phyloP scores from a whole-genome alignment of 768 basidiomycete genomes.

The Pisolithus marmoratus region DNA sequence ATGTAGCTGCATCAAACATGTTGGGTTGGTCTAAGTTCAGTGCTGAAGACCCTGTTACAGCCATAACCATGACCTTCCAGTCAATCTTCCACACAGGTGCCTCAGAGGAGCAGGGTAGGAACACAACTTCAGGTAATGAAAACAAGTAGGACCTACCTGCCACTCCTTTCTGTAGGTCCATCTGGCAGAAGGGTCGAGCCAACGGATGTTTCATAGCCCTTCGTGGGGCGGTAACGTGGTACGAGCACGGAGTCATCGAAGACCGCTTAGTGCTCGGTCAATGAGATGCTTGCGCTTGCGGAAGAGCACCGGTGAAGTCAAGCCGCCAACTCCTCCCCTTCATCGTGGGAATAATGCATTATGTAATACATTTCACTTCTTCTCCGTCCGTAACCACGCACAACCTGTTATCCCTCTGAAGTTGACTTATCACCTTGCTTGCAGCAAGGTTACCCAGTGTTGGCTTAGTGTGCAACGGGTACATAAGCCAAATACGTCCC shows the following conservation, averaged over 20 bases:
- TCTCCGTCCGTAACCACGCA: no score
- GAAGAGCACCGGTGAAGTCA: background rate
- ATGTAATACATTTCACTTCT: no score
- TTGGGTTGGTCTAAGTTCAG: slow-evolving; percentile 40
- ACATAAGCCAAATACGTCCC: no score
- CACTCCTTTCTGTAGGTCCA: slow-evolving; percentile 58
- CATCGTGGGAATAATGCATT: no score
- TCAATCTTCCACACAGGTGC: slow-evolving; percentile 50
- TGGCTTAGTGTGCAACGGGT: no score
- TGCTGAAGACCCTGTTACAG: slow-evolving; percentile 51
- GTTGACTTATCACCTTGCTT: no score
- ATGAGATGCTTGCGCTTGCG: background rate
- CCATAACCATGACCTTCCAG: slow-evolving; percentile 55
- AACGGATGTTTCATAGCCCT: slow-evolving; percentile 49
- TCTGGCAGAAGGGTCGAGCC: slow-evolving; percentile 50
- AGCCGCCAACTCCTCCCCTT: background rate
- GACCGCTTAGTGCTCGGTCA: slow-evolving; percentile 40
- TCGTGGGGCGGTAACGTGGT: slow-evolving; percentile 40
- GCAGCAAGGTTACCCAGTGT: no score
- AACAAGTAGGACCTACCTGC: slow-evolving; percentile 19
- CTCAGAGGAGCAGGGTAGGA: slow-evolving; percentile 20
- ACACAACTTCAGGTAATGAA: background rate
- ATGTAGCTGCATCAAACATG: background rate
- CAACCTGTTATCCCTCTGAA: no score
- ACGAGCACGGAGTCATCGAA: slow-evolving; percentile 43